Base-by-base conservation (phyloP, 495 filamentous ascomycete species). In the Hyaloscypha variabilis region DNA sequence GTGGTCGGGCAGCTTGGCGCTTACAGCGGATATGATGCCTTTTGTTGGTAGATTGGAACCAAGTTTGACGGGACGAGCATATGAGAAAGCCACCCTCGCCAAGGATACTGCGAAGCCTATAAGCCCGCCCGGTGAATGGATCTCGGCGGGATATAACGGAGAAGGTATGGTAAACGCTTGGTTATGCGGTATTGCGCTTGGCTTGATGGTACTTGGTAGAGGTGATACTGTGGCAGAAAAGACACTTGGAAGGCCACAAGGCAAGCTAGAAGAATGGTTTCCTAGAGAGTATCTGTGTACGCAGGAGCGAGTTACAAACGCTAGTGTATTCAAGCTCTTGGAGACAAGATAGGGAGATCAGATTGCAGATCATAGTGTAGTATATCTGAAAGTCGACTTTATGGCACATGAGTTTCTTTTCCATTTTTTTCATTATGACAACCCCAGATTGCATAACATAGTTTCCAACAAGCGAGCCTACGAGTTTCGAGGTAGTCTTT, bases 111-210 rank as follows among this genome's bases (percentile, higher is more conserved):
- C 17, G 1, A 17, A 17, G 3, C 2, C 17, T 6, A 3, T 19
- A 4, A 51, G 11, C 14, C 10, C 13, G 10, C 62, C 62, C 11
- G 62, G 14, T 6, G 79, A 84, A 65, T 85, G 79, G 79, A 73
- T 84, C 1, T 69, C 75, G 19, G 79, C 76, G 0, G 82, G 78
- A 2, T 84, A 78, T 62, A 65, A 67, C 36, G 81, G 79, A 8
- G 76, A 83, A 30, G 82, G 82, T 34, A 81, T 84, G 77, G 77
- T 73, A 17, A 74, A 75, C 70, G 77, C 79, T 13, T 83, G 81
- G 81, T 65, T 77, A 6, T 76, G 71, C 51, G 81, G 79, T 2
- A 70, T 69, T 5, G 79, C 73, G n/a, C 21, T 81, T 2, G 81
- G 70, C 8, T 60, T 70, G 30, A 81, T 80, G 78, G 34, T 64